Percentiles rank a stretch among this genome's conserved stretches.
Conservation (phyloP, 1,284 basidiomycete species). For the Melampsora americana region DNA sequence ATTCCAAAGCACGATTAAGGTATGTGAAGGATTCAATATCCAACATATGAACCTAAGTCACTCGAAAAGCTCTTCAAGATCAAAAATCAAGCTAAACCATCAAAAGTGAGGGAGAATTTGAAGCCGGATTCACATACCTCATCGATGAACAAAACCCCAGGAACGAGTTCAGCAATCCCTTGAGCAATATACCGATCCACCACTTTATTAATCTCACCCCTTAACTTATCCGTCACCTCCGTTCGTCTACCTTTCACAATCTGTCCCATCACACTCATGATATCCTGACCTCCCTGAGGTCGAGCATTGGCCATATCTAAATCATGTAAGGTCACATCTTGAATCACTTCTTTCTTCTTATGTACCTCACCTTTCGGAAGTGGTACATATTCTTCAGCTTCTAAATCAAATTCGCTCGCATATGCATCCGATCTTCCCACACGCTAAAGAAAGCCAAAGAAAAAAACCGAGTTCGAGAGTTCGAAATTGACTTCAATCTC, state of each 20-base stretch:
- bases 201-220: conserved; percentile 95
- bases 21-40: conserved; percentile 99
- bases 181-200: conserved; percentile 97
- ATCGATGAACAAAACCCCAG: conserved; percentile 96
- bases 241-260: conserved; percentile 89
- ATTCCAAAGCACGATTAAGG: conserved; percentile 90
- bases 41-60: conserved; percentile 95
- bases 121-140: conserved; percentile 80
- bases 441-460: conserved; percentile 55
- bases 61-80: no score
- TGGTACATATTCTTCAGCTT: conserved; percentile 96
- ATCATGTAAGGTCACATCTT: conserved; percentile 94
- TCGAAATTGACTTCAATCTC: no score
- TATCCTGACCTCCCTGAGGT: conserved; percentile 89
- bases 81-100: no score
- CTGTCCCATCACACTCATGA: conserved; percentile 98
- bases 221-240: conserved; percentile 93
- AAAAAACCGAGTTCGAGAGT: background rate
- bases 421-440: conserved; percentile 97
- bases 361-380: conserved; percentile 97
- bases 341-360: conserved; percentile 94
- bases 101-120: no score
- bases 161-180: conserved; percentile 94
- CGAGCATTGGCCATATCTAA: conserved; percentile 94
- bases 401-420: conserved; percentile 95